A percentile compares a stretch with the other conserved stretches of the same genome.
Conservation (phyloP, 1,284 basidiomycete species). For the Cryptococcus deneoformans region DNA sequence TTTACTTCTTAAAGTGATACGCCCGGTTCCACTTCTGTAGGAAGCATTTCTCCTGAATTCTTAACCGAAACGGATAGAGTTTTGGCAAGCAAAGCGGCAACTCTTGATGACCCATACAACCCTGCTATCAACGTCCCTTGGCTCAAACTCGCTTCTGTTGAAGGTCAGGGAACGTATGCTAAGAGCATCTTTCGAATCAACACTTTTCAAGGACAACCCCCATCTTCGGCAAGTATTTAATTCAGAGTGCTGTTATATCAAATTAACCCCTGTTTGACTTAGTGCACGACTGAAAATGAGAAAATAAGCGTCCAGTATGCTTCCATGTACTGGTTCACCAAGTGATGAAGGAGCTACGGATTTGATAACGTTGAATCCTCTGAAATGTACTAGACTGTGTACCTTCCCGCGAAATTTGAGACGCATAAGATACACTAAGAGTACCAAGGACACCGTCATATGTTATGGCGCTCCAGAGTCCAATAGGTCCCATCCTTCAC, state of each 20-base stretch:
- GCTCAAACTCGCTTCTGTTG: constrained; percentile 53
- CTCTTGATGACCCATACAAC: constrained; percentile 51
- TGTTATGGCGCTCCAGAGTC: constrained; percentile 14
- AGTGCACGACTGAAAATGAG: constrained; percentile 52
- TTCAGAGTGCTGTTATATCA: not conserved
- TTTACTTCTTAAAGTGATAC: constrained; percentile 4
- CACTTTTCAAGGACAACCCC: constrained; percentile 63
- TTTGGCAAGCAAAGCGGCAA: constrained; percentile 31
- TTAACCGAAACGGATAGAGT: constrained; percentile 44
- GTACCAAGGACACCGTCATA: not conserved
- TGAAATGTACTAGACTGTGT: not conserved
- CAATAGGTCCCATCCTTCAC: constrained; percentile 41
- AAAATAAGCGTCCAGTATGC: constrained; percentile 55
- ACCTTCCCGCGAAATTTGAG: no score
- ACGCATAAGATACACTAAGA: not conserved
- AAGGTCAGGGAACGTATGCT: constrained; percentile 56
- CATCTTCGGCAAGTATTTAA: constrained; percentile 53
- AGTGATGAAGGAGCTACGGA: constrained; percentile 3
- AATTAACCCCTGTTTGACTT: not conserved
- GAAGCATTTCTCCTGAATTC: constrained; percentile 30
- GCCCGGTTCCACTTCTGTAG: constrained; percentile 11
- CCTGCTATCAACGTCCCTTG: constrained; percentile 56
- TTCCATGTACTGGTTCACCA: constrained; percentile 54
- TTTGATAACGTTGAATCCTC: not conserved
- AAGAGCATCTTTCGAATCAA: constrained; percentile 58